These are phyloP conservation scores for Pyricularia pennisetigena DNA, from an alignment of 2,329 filamentous ascomycete genomes.

Conservation along the genomic window DNA sequence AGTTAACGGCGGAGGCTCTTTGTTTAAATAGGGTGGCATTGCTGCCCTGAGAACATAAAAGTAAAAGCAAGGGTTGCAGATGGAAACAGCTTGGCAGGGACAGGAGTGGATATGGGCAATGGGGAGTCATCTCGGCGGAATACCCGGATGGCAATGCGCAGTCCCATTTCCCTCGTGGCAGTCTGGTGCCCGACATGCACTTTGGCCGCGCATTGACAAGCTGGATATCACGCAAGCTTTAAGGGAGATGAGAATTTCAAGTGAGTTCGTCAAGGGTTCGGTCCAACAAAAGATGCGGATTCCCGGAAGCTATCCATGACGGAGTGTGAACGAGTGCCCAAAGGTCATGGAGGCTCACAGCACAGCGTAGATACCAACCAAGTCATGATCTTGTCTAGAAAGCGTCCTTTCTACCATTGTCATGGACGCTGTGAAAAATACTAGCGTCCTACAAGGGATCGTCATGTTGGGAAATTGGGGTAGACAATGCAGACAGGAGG, in stretches of 20 bases:
- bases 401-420: background rate
- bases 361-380: background rate
- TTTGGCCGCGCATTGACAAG: background rate
- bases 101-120: background rate
- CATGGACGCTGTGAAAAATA: background rate
- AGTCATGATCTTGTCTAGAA: background rate
- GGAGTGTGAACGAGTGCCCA: no score
- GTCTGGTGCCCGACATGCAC: background rate
- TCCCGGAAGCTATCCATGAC: no score
- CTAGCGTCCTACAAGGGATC: background rate
- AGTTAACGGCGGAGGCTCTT: background rate
- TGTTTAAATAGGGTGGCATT: background rate
- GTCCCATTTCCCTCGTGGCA: background rate
- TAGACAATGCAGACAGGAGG: background rate
- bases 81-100: background rate
- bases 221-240: background rate
- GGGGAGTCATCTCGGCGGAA: background rate
- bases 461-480: background rate
- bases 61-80: background rate
- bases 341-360: background rate
- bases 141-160: background rate
- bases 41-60: background rate
- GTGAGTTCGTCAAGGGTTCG: background rate
- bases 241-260: background rate
- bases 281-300: background rate